Evolutionary conservation across 2,329 filamentous ascomycete species (phyloP).

Genomic region (Talaromyces sp.): DNA sequence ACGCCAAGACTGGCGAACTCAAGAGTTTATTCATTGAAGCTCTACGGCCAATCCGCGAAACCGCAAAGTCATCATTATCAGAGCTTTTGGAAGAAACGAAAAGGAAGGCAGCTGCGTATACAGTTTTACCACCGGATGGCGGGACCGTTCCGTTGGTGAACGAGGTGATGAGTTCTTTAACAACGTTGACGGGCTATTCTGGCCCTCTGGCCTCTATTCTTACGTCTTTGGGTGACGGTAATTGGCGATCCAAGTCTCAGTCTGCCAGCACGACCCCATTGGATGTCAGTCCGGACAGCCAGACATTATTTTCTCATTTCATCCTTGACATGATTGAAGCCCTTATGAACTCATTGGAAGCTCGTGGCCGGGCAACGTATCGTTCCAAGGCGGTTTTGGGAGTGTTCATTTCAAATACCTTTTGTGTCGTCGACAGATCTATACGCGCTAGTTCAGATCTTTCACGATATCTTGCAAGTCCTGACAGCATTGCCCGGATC

Average conservation of each 20-base stretch:
- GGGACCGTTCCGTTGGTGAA: constrained; percentile 73
- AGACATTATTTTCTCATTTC: constrained; percentile 85
- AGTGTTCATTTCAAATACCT: constrained; percentile 86
- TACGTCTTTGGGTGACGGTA: constrained; percentile 87
- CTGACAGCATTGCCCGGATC: constrained; percentile 63
- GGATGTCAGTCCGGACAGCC: constrained; percentile 84
- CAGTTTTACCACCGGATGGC: constrained; percentile 73
- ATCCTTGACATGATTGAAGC: constrained; percentile 83
- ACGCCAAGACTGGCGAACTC: constrained; percentile 78
- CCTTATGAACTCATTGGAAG: constrained; percentile 71
- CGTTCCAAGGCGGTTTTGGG: constrained; percentile 77
- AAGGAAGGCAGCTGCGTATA: constrained; percentile 64
- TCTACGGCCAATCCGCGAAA: constrained; percentile 85
- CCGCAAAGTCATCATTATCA: constrained; percentile 79
- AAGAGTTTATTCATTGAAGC: constrained; percentile 80
- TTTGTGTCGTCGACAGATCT: constrained; percentile 79
- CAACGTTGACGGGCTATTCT: constrained; percentile 83
- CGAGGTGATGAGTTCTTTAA: constrained; percentile 81
- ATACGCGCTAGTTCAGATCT: constrained; percentile 76
- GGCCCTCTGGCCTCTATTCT: constrained; percentile 84
- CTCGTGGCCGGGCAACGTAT: constrained; percentile 68
- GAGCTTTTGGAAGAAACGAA: constrained; percentile 83
- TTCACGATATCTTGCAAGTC: constrained; percentile 62
- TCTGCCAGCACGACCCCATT: constrained; percentile 71
- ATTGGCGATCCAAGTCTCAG: constrained; percentile 68